Conservation (phyloP, 2,329 filamentous ascomycete genomes). For the Xylariaceae sp. region DNA sequence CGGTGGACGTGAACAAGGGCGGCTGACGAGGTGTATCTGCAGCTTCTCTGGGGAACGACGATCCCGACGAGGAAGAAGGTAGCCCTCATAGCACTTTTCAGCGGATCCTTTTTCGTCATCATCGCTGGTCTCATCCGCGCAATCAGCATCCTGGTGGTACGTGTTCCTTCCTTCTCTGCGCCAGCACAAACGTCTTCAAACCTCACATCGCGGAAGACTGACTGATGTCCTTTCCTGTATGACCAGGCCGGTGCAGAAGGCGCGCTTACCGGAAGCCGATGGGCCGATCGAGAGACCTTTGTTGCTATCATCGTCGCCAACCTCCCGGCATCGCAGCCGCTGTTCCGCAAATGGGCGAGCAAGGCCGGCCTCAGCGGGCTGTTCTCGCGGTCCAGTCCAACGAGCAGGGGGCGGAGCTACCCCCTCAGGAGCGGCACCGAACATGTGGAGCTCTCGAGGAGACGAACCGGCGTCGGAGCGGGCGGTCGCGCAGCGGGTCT, state of each 20-base stretch:
- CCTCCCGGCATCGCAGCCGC: slow-evolving; percentile 16
- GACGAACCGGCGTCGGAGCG: background rate
- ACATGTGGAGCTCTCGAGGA: background rate
- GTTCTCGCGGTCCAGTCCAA: slow-evolving; percentile 7
- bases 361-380: slow-evolving; percentile 11
- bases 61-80: slow-evolving; percentile 32
- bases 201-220: background rate
- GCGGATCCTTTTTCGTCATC: slow-evolving; percentile 41
- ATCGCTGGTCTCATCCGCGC: slow-evolving; percentile 39
- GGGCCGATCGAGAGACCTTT: slow-evolving; percentile 32
- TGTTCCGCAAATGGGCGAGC: slow-evolving; percentile 8
- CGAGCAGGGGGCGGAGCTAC: slow-evolving; percentile 1
- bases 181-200: background rate
- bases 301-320: slow-evolving; percentile 31
- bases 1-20: too few relatives aligned
- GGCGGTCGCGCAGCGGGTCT: slow-evolving; percentile 1
- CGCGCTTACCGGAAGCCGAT: slow-evolving; percentile 16
- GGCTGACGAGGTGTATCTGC: too few relatives aligned
- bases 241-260: slow-evolving; percentile 12
- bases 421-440: slow-evolving; percentile 3
- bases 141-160: slow-evolving; percentile 32
- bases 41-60: slow-evolving; percentile 38
- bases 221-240: background rate
- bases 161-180: background rate
- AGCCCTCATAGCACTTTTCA: slow-evolving; percentile 37